phyloP scores from a whole-genome alignment of 2,329 filamentous ascomycete genomes.

The Rhinocladiella similis region DNA sequence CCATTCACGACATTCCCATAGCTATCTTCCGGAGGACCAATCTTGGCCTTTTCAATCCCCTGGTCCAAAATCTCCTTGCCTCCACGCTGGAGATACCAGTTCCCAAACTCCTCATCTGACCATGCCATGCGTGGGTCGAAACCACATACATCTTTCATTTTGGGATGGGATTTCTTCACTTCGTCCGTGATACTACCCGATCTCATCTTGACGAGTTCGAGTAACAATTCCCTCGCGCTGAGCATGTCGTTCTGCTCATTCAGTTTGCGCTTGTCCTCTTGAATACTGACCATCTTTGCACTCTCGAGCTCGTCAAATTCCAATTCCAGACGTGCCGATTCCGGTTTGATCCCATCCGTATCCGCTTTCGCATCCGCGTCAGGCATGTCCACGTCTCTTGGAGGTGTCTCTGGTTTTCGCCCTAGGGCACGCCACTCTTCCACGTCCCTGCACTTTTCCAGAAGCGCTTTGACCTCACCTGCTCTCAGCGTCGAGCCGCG shows the following conservation, averaged over 20 bases:
- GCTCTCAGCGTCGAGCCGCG: constrained; percentile 25
- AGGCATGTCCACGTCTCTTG: constrained; percentile 26
- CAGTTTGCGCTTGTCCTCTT: constrained; percentile 34
- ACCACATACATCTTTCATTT: constrained; percentile 50
- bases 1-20: constrained; percentile 33
- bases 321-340: constrained; percentile 21
- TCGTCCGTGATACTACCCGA: constrained; percentile 44
- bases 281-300: constrained; percentile 41
- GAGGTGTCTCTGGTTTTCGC: constrained; percentile 30
- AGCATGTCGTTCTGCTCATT: constrained; percentile 43
- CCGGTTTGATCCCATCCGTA: no score
- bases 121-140: constrained; percentile 49
- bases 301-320: constrained; percentile 35
- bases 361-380: constrained; percentile 17
- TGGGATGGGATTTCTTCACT: constrained; percentile 46
- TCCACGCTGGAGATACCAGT: constrained; percentile 43
- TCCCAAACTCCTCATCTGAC: constrained; percentile 50
- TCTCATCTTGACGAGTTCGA: constrained; percentile 44
- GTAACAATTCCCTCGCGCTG: constrained; percentile 41
- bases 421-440: constrained; percentile 25
- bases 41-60: constrained; percentile 17
- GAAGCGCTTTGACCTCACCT: constrained; percentile 28
- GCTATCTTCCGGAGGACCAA: constrained; percentile 39
- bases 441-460: constrained; percentile 24
- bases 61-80: constrained; percentile 35